Conservation (phyloP, 176 grass and related monocot genomes). For the Cenchrus purpureus region DNA sequence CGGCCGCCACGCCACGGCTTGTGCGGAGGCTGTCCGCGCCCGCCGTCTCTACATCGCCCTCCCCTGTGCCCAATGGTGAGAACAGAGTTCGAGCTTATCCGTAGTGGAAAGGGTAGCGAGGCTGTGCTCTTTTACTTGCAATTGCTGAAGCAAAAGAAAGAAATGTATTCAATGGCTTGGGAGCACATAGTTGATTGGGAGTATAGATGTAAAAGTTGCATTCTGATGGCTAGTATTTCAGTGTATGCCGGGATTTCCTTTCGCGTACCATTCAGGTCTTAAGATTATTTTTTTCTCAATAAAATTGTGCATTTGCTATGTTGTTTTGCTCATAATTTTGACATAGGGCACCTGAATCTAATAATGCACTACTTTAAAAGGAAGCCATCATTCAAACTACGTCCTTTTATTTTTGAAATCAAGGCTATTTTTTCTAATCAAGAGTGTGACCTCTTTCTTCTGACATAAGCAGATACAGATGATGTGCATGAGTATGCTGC, state of each 20-base stretch:
- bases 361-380: neutral
- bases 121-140: slow-evolving; percentile 7
- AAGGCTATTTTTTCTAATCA: neutral
- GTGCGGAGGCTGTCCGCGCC: slow-evolving; percentile 51
- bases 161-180: neutral
- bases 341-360: neutral
- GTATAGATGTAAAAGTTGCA: neutral
- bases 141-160: neutral
- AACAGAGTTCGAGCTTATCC: neutral
- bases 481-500: slow-evolving; percentile 74
- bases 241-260: neutral
- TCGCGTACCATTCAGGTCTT: neutral
- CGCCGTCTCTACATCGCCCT: slow-evolving; percentile 79
- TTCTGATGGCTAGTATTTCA: neutral
- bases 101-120: neutral
- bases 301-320: slow-evolving; percentile 6
- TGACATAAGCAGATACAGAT: slow-evolving; percentile 54
- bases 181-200: slow-evolving; percentile 16
- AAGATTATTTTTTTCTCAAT: neutral
- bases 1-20: slow-evolving; percentile 22
- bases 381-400: neutral
- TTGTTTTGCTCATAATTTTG: slow-evolving; percentile 1
- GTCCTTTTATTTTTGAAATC: neutral
- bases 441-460: slow-evolving; percentile 49
- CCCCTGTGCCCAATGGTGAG: slow-evolving; percentile 70